phyloP scores from a whole-genome alignment of 2,329 filamentous ascomycete genomes.

The Ophiostoma australiae region DNA sequence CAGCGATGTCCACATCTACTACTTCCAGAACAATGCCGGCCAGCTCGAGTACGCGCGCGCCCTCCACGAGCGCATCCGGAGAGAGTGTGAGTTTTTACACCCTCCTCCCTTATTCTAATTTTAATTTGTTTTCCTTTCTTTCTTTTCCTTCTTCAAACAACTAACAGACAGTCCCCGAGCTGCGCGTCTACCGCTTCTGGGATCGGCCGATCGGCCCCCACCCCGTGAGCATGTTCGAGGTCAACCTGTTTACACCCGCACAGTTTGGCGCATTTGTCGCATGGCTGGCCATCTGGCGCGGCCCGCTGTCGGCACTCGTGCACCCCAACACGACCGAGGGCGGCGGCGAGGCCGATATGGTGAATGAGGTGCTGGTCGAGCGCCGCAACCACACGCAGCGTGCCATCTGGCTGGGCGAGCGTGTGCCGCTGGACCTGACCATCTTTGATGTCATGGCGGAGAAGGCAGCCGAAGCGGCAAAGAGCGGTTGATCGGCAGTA shows the following conservation, averaged over 20 bases:
- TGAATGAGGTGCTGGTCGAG: slow-evolving; percentile 33
- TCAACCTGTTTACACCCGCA: slow-evolving; percentile 77
- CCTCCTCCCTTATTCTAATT: neutral
- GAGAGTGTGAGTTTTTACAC: slow-evolving; percentile 59
- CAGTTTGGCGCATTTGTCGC: slow-evolving; percentile 87
- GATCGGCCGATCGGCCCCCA: slow-evolving; percentile 77
- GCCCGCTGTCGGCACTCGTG: slow-evolving; percentile 70
- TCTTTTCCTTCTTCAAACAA: neutral
- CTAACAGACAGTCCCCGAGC: slow-evolving; percentile 63
- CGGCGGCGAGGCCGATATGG: slow-evolving; percentile 28
- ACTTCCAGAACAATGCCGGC: slow-evolving; percentile 57
- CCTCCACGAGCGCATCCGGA: slow-evolving; percentile 71
- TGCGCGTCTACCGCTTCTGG: slow-evolving; percentile 75
- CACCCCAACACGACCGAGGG: slow-evolving; percentile 72
- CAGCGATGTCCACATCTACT: slow-evolving; percentile 81
- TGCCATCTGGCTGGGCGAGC: slow-evolving; percentile 70
- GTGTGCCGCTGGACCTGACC: slow-evolving; percentile 54
- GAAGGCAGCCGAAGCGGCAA: slow-evolving; percentile 14
- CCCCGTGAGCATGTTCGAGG: slow-evolving; percentile 84
- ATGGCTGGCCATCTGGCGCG: slow-evolving; percentile 78
- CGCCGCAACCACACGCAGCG: slow-evolving; percentile 59
- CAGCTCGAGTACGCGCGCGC: slow-evolving; percentile 65
- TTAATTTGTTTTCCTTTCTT: neutral
- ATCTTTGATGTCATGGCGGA: slow-evolving; percentile 40
- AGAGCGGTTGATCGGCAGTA: neutral